phyloP scores from a whole-genome alignment of 352 stramenopile genomes.

The Halophytophthora polymorphica region DNA sequence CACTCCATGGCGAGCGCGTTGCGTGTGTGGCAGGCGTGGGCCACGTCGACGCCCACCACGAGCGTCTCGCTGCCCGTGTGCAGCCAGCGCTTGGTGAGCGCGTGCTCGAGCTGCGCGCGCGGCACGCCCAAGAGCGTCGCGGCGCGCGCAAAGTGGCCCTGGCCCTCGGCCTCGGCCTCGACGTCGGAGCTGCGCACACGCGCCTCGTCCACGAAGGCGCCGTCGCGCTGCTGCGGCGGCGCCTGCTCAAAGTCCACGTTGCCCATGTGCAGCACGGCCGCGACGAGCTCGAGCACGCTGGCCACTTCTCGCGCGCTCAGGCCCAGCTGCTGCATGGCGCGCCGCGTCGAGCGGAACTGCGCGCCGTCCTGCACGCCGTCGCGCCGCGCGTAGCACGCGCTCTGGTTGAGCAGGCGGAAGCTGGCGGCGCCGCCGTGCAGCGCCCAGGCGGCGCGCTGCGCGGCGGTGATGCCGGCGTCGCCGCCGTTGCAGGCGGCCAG shows the following conservation, averaged over 20 bases:
- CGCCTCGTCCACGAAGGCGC: constrained; percentile 27
- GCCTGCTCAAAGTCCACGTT: constrained; percentile 74
- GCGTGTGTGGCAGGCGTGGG: constrained; percentile 70
- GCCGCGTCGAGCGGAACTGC: constrained; percentile 57
- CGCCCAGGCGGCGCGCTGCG: constrained; percentile 32
- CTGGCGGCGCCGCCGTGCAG: constrained; percentile 27
- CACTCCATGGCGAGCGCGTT: constrained; percentile 92
- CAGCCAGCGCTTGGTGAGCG: constrained; percentile 61
- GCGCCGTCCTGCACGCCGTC: constrained; percentile 64
- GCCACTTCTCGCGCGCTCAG: constrained; percentile 55
- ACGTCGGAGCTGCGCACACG: constrained; percentile 8
- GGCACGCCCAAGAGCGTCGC: constrained; percentile 61
- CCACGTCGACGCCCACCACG: constrained; percentile 59
- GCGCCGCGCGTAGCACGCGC: constrained; percentile 56
- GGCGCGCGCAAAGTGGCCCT: constrained; percentile 45
- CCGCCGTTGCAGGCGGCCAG: constrained; percentile 27
- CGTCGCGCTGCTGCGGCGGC: constrained; percentile 24
- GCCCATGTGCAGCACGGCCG: constrained; percentile 84
- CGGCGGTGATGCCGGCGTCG: constrained; percentile 21
- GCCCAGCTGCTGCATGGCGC: constrained; percentile 79
- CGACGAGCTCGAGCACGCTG: constrained; percentile 71
- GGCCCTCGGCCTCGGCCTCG: constrained; percentile 5
- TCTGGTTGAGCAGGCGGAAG: constrained; percentile 74
- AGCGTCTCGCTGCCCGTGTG: constrained; percentile 73
- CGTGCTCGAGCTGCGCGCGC: constrained; percentile 44